Evolutionary conservation across 2,329 filamentous ascomycete species (phyloP).

Genomic region (Lasiodiplodia sp.): DNA sequence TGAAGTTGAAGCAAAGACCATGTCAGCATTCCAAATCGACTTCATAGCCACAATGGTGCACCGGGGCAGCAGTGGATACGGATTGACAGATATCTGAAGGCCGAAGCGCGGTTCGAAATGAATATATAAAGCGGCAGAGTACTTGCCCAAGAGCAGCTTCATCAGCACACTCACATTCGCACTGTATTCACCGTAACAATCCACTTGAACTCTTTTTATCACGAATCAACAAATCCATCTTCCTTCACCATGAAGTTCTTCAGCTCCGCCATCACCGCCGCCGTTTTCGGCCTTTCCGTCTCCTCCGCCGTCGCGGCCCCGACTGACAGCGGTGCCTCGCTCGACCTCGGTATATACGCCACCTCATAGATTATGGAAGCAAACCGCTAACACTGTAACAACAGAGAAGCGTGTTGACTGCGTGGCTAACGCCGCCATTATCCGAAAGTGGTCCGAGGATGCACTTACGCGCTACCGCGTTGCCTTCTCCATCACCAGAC

Average conservation of each 20-base stretch:
- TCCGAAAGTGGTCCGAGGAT: background rate
- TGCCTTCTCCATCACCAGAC: background rate
- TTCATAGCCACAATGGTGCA: no score
- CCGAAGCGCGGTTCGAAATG: background rate
- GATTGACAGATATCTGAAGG: background rate
- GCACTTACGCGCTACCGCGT: slow-evolving; percentile 6
- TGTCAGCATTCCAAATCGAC: no score
- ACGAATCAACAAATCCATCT: background rate
- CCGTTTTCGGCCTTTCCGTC: background rate
- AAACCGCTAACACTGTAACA: background rate
- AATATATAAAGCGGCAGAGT: background rate
- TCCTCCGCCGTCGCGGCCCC: slow-evolving; percentile 3
- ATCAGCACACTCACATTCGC: background rate
- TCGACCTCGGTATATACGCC: background rate
- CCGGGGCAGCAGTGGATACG: no score
- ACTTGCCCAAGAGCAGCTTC: background rate
- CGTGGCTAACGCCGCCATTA: slow-evolving; percentile 6
- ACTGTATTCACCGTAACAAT: background rate
- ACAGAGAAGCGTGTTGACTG: slow-evolving; percentile 5
- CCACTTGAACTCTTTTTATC: background rate
- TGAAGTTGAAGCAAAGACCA: no score
- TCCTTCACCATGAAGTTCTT: background rate
- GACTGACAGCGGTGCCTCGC: background rate
- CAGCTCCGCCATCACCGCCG: background rate
- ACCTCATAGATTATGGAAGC: no score